Base-by-base conservation (phyloP, 495 filamentous ascomycete genomes). In the Penicillium cataractarum region DNA sequence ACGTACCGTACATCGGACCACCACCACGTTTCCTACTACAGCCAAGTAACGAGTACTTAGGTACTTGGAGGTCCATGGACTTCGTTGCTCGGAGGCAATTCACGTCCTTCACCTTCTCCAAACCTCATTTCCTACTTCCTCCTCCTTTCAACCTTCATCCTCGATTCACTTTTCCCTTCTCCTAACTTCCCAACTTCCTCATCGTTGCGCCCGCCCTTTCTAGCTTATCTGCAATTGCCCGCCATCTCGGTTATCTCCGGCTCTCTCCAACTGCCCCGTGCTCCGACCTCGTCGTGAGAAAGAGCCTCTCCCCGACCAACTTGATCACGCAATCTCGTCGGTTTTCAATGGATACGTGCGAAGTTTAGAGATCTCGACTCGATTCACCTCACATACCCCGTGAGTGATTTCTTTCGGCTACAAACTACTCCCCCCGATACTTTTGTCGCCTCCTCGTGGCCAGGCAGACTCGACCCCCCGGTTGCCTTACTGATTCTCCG, bases 181-280 rank as follows among this genome's bases (percentile, higher is more conserved):
- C 33, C 29, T 60, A 44, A 53, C 33, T 57, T 19, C 53, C 52
- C 27, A 51, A 46, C 50, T 51, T 32, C 50, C 26, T 32, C 46
- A 15, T 27, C 46, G n/a, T 57, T 39, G 57, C 56, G 57, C 52
- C 22, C n/a, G n/a, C 12, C 26, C 31, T 15, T 27, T 56, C 35
- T 27, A 17, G 21, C 70, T 70, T 69, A 68, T 70, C 68, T 58
- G 57, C 72, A 72, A 77, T 77, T 74, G 70, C 54, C 53, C 67
- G 64, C 63, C 59, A 65, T 67, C 67, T 75, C 76, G 74, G 74
- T 69, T 78, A 76, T 76, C 73, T 77, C 71, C 70, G 73, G 73
- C 66, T 67, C n/a, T 64, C 70, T 66, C 69, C 68, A 71, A 64
- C 42, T 60, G 49, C 66, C 27, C 54, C 33, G 60, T 61, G 58